Evolutionary conservation across 768 basidiomycete species (phyloP), one percentile per base, ranked within the genome.

Genomic region (Gymnopilus dilepis): DNA sequence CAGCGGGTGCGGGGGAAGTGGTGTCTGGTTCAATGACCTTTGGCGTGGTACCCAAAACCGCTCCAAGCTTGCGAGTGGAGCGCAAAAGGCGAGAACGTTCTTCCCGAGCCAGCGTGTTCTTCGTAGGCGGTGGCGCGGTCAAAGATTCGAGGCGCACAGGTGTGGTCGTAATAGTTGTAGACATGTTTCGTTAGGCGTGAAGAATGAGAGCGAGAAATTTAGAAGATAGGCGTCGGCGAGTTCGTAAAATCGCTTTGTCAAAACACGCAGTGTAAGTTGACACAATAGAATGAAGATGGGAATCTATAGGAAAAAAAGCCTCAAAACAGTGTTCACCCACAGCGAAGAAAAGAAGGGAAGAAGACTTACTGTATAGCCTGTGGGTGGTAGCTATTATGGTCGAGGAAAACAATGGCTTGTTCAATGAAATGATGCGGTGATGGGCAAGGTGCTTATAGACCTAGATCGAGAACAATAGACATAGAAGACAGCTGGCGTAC

Each of bases 21-120:
- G 48, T 38, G 42, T 56, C 52, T 7, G 56, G 26, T 24, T 66
- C 77, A 31, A 81, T 48, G 58, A 80, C 65, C 31, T 72, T 67
- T 0, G 80, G 80, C 0, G 77, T 77, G 6, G 76, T 69, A 1
- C 88, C 87, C 4, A 88, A 74, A 3, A 89, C 68, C 15, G 82
- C 79, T 11, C 78, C 79, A 26, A 89, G 79, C 70, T 88, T 89
- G 62, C 80, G 78, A 11, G 84, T 82, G 0, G 86, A 83, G 43
- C 83, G 83, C 41, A 87, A 73, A n/a, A 88, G 80, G 41, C 82
- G 83, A 4, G 77, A 65, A 5, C 86, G 83, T 40, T 87, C 79
- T 9, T 77, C 66, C 0, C 70, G 69, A 19, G 79, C 76, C 31
- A 85, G 79, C 6, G 73, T 74, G 73, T 86, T 86, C 24, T 77